Percentiles rank a stretch among this genome's conserved stretches.
phyloP scores from a whole-genome alignment of 495 filamentous ascomycete genomes.

The Apiosordaria backusii region DNA sequence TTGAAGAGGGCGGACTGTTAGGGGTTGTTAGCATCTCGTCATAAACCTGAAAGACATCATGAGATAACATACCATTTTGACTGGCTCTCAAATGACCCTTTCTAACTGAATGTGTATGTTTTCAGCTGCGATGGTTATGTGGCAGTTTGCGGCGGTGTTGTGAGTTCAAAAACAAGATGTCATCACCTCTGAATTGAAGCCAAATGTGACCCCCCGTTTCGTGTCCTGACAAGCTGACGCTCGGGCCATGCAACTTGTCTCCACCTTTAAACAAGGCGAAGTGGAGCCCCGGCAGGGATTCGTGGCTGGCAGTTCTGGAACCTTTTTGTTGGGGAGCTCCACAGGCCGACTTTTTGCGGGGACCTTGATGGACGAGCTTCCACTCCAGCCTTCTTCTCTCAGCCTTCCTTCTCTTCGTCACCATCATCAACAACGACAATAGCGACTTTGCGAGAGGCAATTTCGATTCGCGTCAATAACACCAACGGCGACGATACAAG shows the following conservation, averaged over 20 bases:
- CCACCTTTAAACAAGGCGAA: background rate
- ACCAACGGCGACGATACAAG: background rate
- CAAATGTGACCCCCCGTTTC: background rate
- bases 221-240: background rate
- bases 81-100: too few relatives aligned
- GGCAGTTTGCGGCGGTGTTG: background rate
- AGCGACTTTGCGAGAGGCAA: background rate
- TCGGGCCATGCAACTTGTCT: background rate
- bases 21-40: constrained; percentile 27
- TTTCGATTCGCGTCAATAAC: background rate
- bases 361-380: background rate
- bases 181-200: constrained; percentile 1
- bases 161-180: background rate
- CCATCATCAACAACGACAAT: background rate
- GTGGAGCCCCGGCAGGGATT: background rate
- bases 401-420: too few relatives aligned
- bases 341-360: background rate
- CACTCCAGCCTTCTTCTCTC: background rate
- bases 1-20: constrained; percentile 91
- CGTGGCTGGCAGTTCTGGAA: background rate
- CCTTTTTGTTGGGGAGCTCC: background rate
- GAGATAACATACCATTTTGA: constrained; percentile 23
- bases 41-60: background rate
- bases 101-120: background rate
- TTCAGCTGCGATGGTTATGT: too few relatives aligned